phyloP scores from a whole-genome alignment of 1,284 basidiomycete species.

The Ustilago trichophora region DNA sequence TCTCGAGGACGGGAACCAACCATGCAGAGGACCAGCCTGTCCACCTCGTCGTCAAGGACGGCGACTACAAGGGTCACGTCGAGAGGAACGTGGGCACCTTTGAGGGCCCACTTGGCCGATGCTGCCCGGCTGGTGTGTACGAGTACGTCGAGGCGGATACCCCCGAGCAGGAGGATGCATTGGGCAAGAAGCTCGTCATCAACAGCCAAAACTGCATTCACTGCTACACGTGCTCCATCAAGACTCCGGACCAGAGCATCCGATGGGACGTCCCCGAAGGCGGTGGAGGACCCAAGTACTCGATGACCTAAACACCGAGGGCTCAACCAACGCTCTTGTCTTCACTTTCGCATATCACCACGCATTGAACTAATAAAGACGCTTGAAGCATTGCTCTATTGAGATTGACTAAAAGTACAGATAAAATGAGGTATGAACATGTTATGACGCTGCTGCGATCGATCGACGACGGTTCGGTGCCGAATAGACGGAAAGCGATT shows the following conservation, averaged over 20 bases:
- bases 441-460: no score
- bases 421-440: no score
- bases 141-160: slow-evolving; percentile 83
- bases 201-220: slow-evolving; percentile 78
- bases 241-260: slow-evolving; percentile 64
- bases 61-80: slow-evolving; percentile 73
- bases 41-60: slow-evolving; percentile 75
- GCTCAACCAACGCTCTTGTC: not conserved
- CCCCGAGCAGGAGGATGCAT: slow-evolving; percentile 70
- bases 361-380: no score
- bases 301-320: slow-evolving; percentile 49
- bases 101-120: slow-evolving; percentile 84
- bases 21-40: slow-evolving; percentile 95
- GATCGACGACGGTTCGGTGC: slow-evolving; percentile 53
- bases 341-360: not conserved
- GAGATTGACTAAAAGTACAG: slow-evolving; percentile 2
- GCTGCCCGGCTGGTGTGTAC: slow-evolving; percentile 95
- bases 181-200: slow-evolving; percentile 89
- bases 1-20: slow-evolving; percentile 92
- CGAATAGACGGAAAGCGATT: slow-evolving; percentile 66
- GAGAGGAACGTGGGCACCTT: slow-evolving; percentile 76
- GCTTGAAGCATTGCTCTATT: not conserved
- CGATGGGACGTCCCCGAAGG: slow-evolving; percentile 63
- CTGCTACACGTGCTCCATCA: slow-evolving; percentile 66
- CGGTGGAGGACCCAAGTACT: slow-evolving; percentile 65